Percentiles rank a stretch among this genome's conserved stretches.
phyloP scores from a whole-genome alignment of 140 eudicot genomes.

The Senecio squalidus region DNA sequence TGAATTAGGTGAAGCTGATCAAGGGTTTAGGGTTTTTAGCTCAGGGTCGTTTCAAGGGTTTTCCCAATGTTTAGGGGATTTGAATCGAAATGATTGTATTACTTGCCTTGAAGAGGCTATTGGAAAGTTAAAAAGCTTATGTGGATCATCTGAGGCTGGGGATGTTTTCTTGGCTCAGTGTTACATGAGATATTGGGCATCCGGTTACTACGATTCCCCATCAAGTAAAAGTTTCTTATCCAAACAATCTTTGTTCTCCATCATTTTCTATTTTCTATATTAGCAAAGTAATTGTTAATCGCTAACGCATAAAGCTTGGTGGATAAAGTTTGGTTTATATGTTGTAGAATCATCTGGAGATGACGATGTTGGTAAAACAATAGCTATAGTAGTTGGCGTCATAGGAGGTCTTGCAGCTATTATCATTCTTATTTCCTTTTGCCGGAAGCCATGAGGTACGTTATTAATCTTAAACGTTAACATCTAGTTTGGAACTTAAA shows the following conservation, averaged over 20 bases:
- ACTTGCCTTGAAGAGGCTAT: constrained; percentile 57
- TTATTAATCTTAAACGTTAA: not conserved
- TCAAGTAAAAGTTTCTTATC: constrained; percentile 34
- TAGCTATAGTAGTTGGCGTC: constrained; percentile 65
- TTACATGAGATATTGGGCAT: constrained; percentile 70
- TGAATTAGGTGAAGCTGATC: constrained; percentile 38
- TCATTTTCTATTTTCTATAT: not conserved
- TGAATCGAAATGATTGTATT: constrained; percentile 44
- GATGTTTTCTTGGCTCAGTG: constrained; percentile 79
- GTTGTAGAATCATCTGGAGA: constrained; percentile 42
- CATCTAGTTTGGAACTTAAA: not conserved
- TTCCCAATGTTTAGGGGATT: constrained; percentile 75
- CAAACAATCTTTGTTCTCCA: not conserved
- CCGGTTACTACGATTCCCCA: constrained; percentile 59
- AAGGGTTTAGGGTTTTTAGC: constrained; percentile 52
- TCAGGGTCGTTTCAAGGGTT: constrained; percentile 63
- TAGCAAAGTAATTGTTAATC: not conserved
- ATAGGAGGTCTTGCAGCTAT: constrained; percentile 52
- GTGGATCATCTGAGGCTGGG: constrained; percentile 66
- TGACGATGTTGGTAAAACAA: constrained; percentile 65
- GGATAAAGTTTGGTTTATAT: not conserved
- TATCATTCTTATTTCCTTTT: constrained; percentile 57
- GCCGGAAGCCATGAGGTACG: constrained; percentile 42
- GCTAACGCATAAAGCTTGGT: not conserved
- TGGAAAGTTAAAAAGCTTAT: constrained; percentile 38